A percentile compares a stretch with the other conserved stretches of the same genome.
phyloP scores from a whole-genome alignment of 495 filamentous ascomycete species.

The Aspergillus funiculosus region DNA sequence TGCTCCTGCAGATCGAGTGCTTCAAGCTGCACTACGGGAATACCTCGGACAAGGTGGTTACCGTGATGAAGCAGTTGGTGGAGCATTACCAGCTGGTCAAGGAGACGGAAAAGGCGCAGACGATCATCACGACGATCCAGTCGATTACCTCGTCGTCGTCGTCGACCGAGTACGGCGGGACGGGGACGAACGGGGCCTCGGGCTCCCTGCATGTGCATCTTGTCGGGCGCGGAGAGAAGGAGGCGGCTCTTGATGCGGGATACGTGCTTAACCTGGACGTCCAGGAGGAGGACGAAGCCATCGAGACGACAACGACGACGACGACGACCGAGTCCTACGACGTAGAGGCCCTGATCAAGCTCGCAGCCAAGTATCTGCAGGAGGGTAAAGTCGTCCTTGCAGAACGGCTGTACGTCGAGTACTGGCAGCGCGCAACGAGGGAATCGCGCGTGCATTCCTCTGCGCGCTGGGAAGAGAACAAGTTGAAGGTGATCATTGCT shows the following conservation, averaged over 20 bases:
- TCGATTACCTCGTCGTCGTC: constrained; percentile 12
- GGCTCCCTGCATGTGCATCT: constrained; percentile 10
- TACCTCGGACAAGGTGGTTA: constrained; percentile 31
- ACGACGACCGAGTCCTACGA: constrained; percentile 18
- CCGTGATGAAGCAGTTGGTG: constrained; percentile 25
- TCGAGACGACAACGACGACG: constrained; percentile 25
- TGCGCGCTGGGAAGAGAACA: constrained; percentile 29
- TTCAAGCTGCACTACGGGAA: constrained; percentile 34
- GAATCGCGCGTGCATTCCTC: constrained; percentile 29
- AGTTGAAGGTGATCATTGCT: constrained; percentile 26
- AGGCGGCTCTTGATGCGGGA: constrained; percentile 11
- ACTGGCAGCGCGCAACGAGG: constrained; percentile 32
- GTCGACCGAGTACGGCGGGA: constrained; percentile 9
- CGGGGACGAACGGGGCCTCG: neutral
- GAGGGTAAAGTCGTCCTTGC: constrained; percentile 24
- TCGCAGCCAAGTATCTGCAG: constrained; percentile 20
- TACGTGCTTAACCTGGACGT: constrained; percentile 16
- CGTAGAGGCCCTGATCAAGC: constrained; percentile 13
- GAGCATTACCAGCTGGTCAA: constrained; percentile 31
- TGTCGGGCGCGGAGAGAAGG: constrained; percentile 5
- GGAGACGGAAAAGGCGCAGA: constrained; percentile 18
- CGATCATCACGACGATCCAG: constrained; percentile 9
- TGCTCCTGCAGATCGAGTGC: constrained; percentile 29
- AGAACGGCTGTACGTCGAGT: constrained; percentile 34
- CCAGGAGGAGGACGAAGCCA: constrained; percentile 18